Evolutionary conservation across 1,139 yeast species (phyloP), one percentile per base, ranked within the genome.

Genomic region (Diutina neorugosa): DNA sequence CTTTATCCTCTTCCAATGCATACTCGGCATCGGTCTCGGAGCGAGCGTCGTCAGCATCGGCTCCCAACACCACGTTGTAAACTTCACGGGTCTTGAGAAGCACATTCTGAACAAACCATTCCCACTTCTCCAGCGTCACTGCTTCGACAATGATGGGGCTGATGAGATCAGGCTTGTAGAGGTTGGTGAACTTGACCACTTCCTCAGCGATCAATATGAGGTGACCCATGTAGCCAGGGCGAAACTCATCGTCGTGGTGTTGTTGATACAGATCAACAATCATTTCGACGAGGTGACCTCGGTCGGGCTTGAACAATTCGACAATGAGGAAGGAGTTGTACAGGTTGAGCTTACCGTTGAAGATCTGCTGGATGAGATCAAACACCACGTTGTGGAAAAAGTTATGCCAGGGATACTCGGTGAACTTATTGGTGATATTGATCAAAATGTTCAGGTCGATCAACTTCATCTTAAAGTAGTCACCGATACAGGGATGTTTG

Each of bases 171-270:
- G 80, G 80, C 57, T 75, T 75, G 56, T 75, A 75, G 31, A 75
- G 65, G 4, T 77, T 73, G 3, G 78, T 71, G 59, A 75, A 75
- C 59, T 75, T 74, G 41, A 74, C 79, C 41, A 75, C 74, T 56
- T 75, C 80, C 57, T 75, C 80, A 62, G 78, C 72, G 16, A 74
- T 70, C 16, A 75, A 63, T 34, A 74, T 71, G 53, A 75, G 61
- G 58, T 75, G 80, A 0, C 80, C 80, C 70, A 74, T 69, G 56
- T 73, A 74, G 0, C 79, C 80, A 0, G 79, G 78, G 43, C 77
- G 60, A 1, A 74, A 70, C 1, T 62, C 66, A 21, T 52, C 53
- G 41, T 57, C 61, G 6, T 59, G 21, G 16, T 46, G 50, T 12
- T 23, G 57, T 31, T 58, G 59, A 57, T 71, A 73, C 2, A 73